phyloP scores from a whole-genome alignment of 1,139 yeast species.

The Suhomyces ambrosiae region DNA sequence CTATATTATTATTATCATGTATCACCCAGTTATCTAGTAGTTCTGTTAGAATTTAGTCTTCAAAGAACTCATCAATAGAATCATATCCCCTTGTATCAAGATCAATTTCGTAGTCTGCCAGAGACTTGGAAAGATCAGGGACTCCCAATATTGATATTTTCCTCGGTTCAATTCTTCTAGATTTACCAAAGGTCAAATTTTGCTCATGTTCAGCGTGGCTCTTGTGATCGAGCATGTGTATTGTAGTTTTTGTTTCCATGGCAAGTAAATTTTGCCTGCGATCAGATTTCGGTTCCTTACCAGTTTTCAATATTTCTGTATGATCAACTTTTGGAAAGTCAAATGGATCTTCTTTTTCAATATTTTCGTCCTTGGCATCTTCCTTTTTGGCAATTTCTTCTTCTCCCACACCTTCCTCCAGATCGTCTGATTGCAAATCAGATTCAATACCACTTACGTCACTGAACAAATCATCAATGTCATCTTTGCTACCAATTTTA shows the following conservation, averaged over 20 bases:
- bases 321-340: constrained; percentile 8
- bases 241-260: not conserved
- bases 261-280: not conserved
- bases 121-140: constrained; percentile 7
- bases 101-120: constrained; percentile 9
- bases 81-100: constrained; percentile 18
- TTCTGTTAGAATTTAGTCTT: too few species aligned
- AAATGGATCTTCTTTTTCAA: constrained; percentile 5
- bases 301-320: not conserved
- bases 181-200: too few species aligned
- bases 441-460: constrained; percentile 12
- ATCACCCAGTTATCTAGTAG: too few species aligned
- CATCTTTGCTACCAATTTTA: constrained; percentile 1
- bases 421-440: constrained; percentile 1
- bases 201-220: too few species aligned
- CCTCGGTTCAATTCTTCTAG: constrained; percentile 1
- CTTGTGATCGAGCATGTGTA: too few species aligned
- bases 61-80: constrained; percentile 27
- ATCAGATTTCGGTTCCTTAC: not conserved
- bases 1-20: too few species aligned
- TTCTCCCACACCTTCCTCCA: constrained; percentile 1
- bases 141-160: constrained; percentile 3
- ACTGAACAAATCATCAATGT: constrained; percentile 23
- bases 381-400: not conserved
- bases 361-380: too few species aligned